phyloP scores from a whole-genome alignment of 805 yeast species.

The Maudiozyma turicensis region DNA sequence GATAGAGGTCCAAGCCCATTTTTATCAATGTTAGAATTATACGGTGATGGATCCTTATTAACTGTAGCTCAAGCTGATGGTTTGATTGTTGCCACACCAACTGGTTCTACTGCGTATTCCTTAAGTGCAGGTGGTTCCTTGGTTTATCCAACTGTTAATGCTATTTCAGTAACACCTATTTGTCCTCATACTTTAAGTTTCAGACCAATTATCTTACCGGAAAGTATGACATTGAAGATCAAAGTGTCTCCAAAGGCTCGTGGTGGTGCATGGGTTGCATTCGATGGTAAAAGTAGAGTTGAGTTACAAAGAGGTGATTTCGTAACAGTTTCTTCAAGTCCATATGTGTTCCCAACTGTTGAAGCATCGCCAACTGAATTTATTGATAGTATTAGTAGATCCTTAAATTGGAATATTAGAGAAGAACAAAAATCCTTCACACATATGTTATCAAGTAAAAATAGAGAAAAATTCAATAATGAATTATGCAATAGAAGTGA shows the following conservation, averaged over 20 bases:
- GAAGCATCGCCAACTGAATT: constrained; percentile 62
- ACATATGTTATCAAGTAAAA: constrained; percentile 14
- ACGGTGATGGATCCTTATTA: constrained; percentile 74
- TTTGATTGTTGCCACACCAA: constrained; percentile 81
- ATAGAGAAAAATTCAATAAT: constrained; percentile 10
- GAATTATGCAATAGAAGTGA: constrained; percentile 3
- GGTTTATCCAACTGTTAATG: constrained; percentile 90
- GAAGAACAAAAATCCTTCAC: constrained; percentile 76
- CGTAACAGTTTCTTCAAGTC: constrained; percentile 72
- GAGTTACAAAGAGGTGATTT: constrained; percentile 76
- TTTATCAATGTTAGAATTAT: constrained; percentile 77
- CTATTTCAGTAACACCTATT: constrained; percentile 84
- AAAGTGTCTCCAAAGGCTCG: constrained; percentile 74
- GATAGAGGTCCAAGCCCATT: constrained; percentile 91
- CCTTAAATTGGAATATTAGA: constrained; percentile 87
- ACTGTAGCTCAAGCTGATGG: constrained; percentile 94
- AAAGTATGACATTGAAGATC: constrained; percentile 75
- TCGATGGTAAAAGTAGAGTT: constrained; percentile 83
- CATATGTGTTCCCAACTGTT: constrained; percentile 89
- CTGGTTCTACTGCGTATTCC: constrained; percentile 93
- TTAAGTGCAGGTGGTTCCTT: constrained; percentile 89
- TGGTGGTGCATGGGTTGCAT: constrained; percentile 90
- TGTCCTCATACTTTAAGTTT: constrained; percentile 91
- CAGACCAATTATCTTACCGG: constrained; percentile 84
- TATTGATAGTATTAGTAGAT: constrained; percentile 73